A percentile compares a stretch with the other conserved stretches of the same genome.
phyloP scores from a whole-genome alignment of 2,329 filamentous ascomycete species.

The Tetracladium maxilliforme region DNA sequence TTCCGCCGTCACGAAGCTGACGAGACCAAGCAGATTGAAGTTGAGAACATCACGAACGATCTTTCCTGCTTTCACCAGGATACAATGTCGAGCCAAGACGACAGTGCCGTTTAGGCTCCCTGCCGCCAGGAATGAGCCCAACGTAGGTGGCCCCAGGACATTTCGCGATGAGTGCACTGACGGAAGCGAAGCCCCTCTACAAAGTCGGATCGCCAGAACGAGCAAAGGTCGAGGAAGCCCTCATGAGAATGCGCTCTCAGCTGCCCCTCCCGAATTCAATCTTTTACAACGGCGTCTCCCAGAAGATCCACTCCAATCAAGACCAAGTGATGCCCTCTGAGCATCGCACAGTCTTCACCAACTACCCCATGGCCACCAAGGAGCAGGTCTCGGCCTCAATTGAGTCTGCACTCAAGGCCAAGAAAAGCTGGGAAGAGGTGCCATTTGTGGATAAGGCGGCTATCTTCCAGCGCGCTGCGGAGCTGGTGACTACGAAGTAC shows the following conservation, averaged over 20 bases:
- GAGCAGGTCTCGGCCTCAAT: conserved; percentile 16
- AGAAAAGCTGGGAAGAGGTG: conserved; percentile 15
- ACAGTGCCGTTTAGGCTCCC: no score
- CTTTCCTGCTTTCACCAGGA: no score
- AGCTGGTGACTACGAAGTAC: conserved; percentile 13
- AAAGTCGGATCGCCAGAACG: conserved; percentile 16
- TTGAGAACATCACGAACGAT: no score
- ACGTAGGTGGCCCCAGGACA: no score
- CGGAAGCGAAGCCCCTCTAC: no score
- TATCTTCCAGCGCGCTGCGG: conserved; percentile 18
- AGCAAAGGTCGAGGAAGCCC: conserved; percentile 12
- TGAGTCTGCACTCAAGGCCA: conserved; percentile 15
- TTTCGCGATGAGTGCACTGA: no score
- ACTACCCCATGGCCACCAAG: conserved; percentile 16
- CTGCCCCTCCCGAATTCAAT: conserved; percentile 17
- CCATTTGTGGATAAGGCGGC: conserved; percentile 18
- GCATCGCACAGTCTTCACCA: conserved; percentile 17
- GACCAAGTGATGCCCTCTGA: conserved; percentile 19
- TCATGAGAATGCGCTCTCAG: conserved; percentile 13
- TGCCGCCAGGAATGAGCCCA: no score
- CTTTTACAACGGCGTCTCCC: conserved; percentile 14
- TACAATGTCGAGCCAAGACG: no score
- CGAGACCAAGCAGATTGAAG: no score
- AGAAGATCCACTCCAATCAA: conserved; percentile 11
- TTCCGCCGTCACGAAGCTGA: no score